phyloP scores from a whole-genome alignment of 2,329 filamentous ascomycete species.

The Colletotrichum somersetense region DNA sequence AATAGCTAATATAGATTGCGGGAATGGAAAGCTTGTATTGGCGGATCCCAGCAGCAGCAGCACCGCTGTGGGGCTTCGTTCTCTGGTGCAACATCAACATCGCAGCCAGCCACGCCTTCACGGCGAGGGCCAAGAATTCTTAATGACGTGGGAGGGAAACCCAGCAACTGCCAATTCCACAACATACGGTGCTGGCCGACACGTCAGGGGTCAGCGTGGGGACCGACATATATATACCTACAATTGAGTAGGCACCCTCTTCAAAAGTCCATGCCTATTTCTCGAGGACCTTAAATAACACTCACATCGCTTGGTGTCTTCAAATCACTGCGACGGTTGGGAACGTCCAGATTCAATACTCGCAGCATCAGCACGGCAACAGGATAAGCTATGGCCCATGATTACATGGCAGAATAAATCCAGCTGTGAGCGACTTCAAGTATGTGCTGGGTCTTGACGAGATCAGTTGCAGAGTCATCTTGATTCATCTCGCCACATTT shows the following conservation, averaged over 20 bases:
- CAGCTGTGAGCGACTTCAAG: background rate
- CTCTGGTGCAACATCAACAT: conserved; percentile 15
- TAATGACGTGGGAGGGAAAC: background rate
- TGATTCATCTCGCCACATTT: background rate
- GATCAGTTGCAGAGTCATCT: background rate
- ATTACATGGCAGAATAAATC: background rate
- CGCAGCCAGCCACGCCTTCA: background rate
- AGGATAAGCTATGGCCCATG: background rate
- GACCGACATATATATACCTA: background rate
- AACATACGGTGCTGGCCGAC: background rate
- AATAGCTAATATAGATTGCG: background rate
- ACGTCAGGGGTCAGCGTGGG: background rate
- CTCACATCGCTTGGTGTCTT: background rate
- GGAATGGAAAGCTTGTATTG: conserved; percentile 32
- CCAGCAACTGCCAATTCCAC: background rate
- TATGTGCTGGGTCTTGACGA: background rate
- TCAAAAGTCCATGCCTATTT: no score
- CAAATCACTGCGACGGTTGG: background rate
- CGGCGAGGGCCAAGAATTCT: background rate
- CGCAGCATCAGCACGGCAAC: background rate
- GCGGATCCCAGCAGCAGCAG: conserved; percentile 19
- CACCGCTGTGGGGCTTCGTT: conserved; percentile 3
- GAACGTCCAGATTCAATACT: background rate
- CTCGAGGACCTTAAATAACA: background rate
- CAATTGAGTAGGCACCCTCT: background rate